Evolutionary conservation across 208 protist genomes (phyloP).

Genomic region (Crithidia mellificae): DNA sequence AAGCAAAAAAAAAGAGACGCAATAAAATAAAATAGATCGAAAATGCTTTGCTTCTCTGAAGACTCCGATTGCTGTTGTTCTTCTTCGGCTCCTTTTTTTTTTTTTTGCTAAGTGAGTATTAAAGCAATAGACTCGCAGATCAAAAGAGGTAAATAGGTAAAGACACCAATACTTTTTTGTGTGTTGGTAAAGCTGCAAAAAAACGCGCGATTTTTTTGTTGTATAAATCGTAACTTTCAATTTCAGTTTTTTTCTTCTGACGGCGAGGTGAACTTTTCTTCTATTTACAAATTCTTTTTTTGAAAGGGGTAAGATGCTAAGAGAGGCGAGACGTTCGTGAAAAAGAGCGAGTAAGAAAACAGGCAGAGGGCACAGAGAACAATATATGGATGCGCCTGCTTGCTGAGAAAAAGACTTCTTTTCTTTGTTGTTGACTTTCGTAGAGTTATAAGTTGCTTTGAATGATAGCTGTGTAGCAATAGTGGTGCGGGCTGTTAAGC

Average conservation of each 20-base stretch:
- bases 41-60: not conserved
- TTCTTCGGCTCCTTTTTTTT: not conserved
- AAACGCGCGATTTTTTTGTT: too few species aligned
- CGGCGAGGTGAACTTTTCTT: too few species aligned
- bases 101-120: too few species aligned
- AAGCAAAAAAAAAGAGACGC: not conserved
- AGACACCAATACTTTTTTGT: too few species aligned
- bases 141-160: too few species aligned
- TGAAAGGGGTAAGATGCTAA: too few species aligned
- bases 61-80: not conserved
- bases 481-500: conserved; percentile 10
- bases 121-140: not conserved
- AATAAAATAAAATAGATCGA: conserved; percentile 1
- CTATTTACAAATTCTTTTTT: not conserved
- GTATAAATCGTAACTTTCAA: too few species aligned
- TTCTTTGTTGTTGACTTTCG: conserved; percentile 1
- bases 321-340: not conserved
- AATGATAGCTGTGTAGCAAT: conserved; percentile 10
- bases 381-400: not conserved
- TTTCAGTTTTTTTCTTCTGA: too few species aligned
- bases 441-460: conserved; percentile 5
- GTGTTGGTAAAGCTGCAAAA: too few species aligned
- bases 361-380: not conserved
- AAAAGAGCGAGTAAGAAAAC: not conserved
- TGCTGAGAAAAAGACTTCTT: not conserved